Conservation (phyloP, 225 moss, liverwort and hornwort genomes). For the Straminergon stramineum region DNA sequence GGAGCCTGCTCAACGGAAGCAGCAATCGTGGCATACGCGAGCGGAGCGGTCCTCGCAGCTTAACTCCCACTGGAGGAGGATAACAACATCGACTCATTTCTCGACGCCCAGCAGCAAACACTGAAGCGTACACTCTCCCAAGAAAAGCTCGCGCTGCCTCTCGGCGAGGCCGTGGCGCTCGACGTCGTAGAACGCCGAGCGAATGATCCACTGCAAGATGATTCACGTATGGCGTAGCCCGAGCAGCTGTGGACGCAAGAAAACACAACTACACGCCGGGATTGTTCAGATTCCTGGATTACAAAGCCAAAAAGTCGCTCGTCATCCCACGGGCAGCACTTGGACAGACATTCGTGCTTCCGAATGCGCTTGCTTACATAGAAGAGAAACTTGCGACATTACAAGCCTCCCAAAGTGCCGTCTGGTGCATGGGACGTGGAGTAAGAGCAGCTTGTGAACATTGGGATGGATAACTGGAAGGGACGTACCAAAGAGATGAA, state of each 20-base stretch:
- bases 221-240: background rate
- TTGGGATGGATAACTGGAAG: background rate
- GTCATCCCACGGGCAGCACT: background rate
- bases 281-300: background rate
- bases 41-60: background rate
- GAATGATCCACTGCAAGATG: background rate
- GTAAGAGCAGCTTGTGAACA: background rate
- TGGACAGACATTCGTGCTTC: background rate
- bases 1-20: background rate
- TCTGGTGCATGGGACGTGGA: background rate
- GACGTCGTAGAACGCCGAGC: background rate
- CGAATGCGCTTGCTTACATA: background rate
- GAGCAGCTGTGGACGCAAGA: conserved; percentile 2
- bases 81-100: background rate
- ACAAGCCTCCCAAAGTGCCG: background rate
- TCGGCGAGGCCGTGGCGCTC: background rate
- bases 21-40: background rate
- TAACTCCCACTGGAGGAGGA: background rate
- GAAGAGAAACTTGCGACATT: background rate
- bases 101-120: background rate
- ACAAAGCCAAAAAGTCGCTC: background rate
- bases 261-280: background rate
- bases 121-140: background rate
- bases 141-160: background rate
- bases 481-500: conserved; percentile 2